Evolutionary conservation across 805 yeast species (phyloP), one percentile per base, ranked within the genome.

Genomic region (Ogataea dorogensis): DNA sequence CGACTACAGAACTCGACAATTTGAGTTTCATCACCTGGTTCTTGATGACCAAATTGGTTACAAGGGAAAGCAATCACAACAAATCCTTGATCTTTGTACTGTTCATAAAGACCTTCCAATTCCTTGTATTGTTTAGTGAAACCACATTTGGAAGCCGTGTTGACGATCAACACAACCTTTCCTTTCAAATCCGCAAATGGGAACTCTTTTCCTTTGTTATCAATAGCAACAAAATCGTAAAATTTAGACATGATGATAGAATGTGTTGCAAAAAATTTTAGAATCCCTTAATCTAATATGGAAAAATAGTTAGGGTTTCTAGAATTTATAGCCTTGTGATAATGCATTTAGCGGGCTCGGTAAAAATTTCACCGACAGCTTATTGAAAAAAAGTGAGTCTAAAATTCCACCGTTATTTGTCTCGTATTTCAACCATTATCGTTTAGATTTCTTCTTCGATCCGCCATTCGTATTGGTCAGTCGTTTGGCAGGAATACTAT

Each of bases 121-220:
- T 80, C 91, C 35, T 68, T 64, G 58, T 82, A 84, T 59, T 87
- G 95, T 38, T 84, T 79, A 3, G 93, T 79, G 63, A 77, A 79
- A 5, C 78, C 79, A 59, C 94, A 86, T 63, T 86, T 81, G 54
- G 93, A 81, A 12, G 96, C 96, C 23, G 86, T 91, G 60, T 87
- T 87, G 42, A 88, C 94, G 38, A 88, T 69, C 28, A 87, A 60
- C 12, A 88, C 89, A 28, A 81, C 94, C 60, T 87, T 84, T 26
- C 91, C 94, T 58, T 81, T 71, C 40, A 83, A 67, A 42, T 79
- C 64, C 27, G 61, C 50, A 50, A 87, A 79, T 18, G 82, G 72
- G 58, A 67, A 81, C 14, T 74, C 75, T 45, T 77, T 54, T 22
- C 81, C 81, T 31, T 70, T 66, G 54, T 71, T 70, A 64, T 82